phyloP scores from a whole-genome alignment of 2,329 filamentous ascomycete genomes.

The Claviceps paspali region DNA sequence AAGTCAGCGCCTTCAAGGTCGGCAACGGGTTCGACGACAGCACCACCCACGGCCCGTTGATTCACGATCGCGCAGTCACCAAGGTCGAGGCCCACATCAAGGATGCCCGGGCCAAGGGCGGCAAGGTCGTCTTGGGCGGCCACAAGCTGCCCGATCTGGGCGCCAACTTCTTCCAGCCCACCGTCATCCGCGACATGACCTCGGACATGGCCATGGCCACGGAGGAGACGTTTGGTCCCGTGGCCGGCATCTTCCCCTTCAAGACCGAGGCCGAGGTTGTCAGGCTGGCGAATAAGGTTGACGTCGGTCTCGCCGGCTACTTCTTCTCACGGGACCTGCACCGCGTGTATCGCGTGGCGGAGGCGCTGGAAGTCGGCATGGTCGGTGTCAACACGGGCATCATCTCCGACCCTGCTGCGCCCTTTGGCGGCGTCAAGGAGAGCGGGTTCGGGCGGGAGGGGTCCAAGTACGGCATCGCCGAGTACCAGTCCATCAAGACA shows the following conservation, averaged over 20 bases:
- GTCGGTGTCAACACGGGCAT: slow-evolving; percentile 69
- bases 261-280: slow-evolving; percentile 81
- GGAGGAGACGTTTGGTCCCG: slow-evolving; percentile 93
- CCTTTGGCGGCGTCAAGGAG: slow-evolving; percentile 71
- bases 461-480: slow-evolving; percentile 59
- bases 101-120: slow-evolving; percentile 67
- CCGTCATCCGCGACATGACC: slow-evolving; percentile 77
- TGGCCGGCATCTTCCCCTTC: slow-evolving; percentile 81
- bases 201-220: slow-evolving; percentile 67
- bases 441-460: slow-evolving; percentile 71
- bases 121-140: slow-evolving; percentile 59
- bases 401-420: slow-evolving; percentile 40
- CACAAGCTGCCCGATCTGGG: slow-evolving; percentile 60
- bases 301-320: slow-evolving; percentile 86
- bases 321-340: slow-evolving; percentile 62
- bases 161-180: slow-evolving; percentile 76
- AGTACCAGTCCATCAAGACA: slow-evolving; percentile 63
- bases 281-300: slow-evolving; percentile 60
- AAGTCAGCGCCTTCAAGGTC: slow-evolving; percentile 60
- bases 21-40: slow-evolving; percentile 57
- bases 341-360: slow-evolving; percentile 45
- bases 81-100: slow-evolving; percentile 71
- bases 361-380: slow-evolving; percentile 72
- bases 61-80: slow-evolving; percentile 65
- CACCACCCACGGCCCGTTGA: slow-evolving; percentile 66